phyloP scores from a whole-genome alignment of 805 yeast species.

The Candida dajiaensis region DNA sequence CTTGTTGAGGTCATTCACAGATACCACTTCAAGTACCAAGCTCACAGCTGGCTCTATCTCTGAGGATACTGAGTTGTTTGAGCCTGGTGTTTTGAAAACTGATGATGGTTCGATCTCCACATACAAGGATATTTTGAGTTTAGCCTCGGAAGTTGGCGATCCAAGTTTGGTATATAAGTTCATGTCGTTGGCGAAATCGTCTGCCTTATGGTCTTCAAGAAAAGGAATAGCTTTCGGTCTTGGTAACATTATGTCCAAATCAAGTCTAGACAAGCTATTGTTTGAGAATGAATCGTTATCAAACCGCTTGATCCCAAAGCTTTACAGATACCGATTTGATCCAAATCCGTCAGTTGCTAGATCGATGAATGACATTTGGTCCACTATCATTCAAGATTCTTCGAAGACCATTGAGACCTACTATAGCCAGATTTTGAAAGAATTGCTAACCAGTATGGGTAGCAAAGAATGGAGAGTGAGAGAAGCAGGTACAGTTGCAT shows the following conservation, averaged over 20 bases:
- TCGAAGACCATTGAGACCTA: slow-evolving; percentile 46
- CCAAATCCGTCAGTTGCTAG: slow-evolving; percentile 69
- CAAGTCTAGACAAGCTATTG: slow-evolving; percentile 61
- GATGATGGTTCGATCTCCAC: slow-evolving; percentile 86
- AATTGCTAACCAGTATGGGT: slow-evolving; percentile 63
- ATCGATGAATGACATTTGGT: slow-evolving; percentile 90
- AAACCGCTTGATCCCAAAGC: slow-evolving; percentile 65
- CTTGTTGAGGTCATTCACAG: slow-evolving; percentile 72
- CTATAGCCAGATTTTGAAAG: slow-evolving; percentile 55
- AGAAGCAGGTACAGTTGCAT: slow-evolving; percentile 75
- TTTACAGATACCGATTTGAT: slow-evolving; percentile 81
- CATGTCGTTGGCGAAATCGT: slow-evolving; percentile 84
- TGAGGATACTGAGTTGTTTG: slow-evolving; percentile 79
- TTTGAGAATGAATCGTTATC: slow-evolving; percentile 49
- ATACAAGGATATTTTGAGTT: slow-evolving; percentile 78
- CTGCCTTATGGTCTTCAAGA: slow-evolving; percentile 87
- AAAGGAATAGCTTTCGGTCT: slow-evolving; percentile 93
- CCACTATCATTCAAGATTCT: slow-evolving; percentile 52
- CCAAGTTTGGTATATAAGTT: slow-evolving; percentile 90
- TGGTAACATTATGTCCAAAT: slow-evolving; percentile 75
- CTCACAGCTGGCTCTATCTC: slow-evolving; percentile 63
- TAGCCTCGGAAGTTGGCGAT: slow-evolving; percentile 94
- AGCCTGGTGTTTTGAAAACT: slow-evolving; percentile 72
- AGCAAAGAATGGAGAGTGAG: slow-evolving; percentile 89
- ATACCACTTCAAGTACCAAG: slow-evolving; percentile 40